Percentiles rank a stretch among this genome's conserved stretches.
phyloP scores from a whole-genome alignment of 805 yeast species.

The Ogataea zsoltii region DNA sequence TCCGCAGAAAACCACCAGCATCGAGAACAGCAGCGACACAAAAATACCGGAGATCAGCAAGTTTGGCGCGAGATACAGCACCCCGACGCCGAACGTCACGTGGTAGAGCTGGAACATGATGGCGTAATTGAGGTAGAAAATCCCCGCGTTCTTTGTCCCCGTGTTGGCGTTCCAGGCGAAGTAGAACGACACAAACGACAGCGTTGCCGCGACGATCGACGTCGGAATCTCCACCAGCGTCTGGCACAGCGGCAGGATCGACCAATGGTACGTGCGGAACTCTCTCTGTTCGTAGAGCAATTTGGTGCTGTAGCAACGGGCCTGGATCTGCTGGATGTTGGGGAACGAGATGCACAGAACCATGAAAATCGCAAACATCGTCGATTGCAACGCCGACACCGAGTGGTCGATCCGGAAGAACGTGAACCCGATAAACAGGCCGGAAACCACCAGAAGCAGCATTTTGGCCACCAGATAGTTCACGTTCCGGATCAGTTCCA shows the following conservation, averaged over 20 bases:
- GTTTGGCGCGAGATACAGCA: constrained; percentile 46
- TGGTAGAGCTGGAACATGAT: constrained; percentile 34
- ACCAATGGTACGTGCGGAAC: constrained; percentile 69
- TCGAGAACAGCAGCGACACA: constrained; percentile 39
- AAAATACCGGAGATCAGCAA: constrained; percentile 43
- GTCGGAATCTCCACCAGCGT: constrained; percentile 61
- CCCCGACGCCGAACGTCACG: constrained; percentile 38
- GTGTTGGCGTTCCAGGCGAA: constrained; percentile 52
- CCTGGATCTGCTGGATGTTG: constrained; percentile 62
- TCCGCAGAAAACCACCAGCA: constrained; percentile 39
- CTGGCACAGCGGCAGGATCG: constrained; percentile 53
- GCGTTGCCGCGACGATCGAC: constrained; percentile 46
- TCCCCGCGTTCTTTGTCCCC: constrained; percentile 39
- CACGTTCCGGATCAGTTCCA: constrained; percentile 17
- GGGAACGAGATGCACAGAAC: constrained; percentile 56
- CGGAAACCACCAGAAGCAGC: constrained; percentile 49
- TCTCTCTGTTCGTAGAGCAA: constrained; percentile 70
- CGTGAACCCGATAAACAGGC: constrained; percentile 37
- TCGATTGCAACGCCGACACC: constrained; percentile 49
- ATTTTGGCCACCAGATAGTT: constrained; percentile 18
- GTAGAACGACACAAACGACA: constrained; percentile 43
- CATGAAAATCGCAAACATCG: constrained; percentile 58
- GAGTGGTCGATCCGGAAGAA: constrained; percentile 49
- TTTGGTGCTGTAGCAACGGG: constrained; percentile 53
- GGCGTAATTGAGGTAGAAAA: constrained; percentile 35